phyloP scores from a whole-genome alignment of 2,329 filamentous ascomycete genomes.

The Nothophoma quercina region DNA sequence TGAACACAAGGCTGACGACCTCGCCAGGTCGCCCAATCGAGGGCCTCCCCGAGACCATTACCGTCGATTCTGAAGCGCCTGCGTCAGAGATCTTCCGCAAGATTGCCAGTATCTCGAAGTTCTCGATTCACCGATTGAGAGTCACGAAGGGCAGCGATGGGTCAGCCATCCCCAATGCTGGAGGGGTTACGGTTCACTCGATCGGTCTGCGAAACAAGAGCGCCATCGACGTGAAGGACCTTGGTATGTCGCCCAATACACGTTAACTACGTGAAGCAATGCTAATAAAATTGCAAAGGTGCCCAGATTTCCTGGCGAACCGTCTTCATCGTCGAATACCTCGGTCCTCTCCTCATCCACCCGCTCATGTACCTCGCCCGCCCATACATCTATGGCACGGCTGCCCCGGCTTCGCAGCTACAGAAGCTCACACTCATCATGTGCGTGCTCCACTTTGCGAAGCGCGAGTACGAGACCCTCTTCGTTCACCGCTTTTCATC shows the following conservation, averaged over 20 bases:
- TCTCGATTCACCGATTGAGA: slow-evolving; percentile 66
- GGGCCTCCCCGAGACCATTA: slow-evolving; percentile 65
- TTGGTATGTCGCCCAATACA: slow-evolving; percentile 65
- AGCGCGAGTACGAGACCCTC: slow-evolving; percentile 93
- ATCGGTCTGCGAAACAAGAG: slow-evolving; percentile 66
- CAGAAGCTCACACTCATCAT: slow-evolving; percentile 79
- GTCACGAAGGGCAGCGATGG: slow-evolving; percentile 72
- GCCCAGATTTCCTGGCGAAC: slow-evolving; percentile 90
- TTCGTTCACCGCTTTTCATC: slow-evolving; percentile 95
- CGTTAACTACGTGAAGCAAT: neutral
- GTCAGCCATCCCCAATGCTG: slow-evolving; percentile 62
- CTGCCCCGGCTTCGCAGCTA: slow-evolving; percentile 63
- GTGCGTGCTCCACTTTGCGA: slow-evolving; percentile 84
- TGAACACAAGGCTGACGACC: slow-evolving; percentile 12
- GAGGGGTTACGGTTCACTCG: slow-evolving; percentile 60
- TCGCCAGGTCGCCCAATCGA: slow-evolving; percentile 67
- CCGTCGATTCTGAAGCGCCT: slow-evolving; percentile 59
- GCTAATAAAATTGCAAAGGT: slow-evolving; percentile 60
- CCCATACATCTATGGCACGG: slow-evolving; percentile 72
- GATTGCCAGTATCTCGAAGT: slow-evolving; percentile 62
- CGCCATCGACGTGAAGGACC: slow-evolving; percentile 85
- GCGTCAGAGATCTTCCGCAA: slow-evolving; percentile 64
- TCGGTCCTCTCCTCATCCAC: slow-evolving; percentile 90
- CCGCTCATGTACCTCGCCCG: slow-evolving; percentile 74
- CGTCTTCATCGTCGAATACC: slow-evolving; percentile 94